phyloP scores from a whole-genome alignment of 2,329 filamentous ascomycete genomes.

The Calonectria pteridis region DNA sequence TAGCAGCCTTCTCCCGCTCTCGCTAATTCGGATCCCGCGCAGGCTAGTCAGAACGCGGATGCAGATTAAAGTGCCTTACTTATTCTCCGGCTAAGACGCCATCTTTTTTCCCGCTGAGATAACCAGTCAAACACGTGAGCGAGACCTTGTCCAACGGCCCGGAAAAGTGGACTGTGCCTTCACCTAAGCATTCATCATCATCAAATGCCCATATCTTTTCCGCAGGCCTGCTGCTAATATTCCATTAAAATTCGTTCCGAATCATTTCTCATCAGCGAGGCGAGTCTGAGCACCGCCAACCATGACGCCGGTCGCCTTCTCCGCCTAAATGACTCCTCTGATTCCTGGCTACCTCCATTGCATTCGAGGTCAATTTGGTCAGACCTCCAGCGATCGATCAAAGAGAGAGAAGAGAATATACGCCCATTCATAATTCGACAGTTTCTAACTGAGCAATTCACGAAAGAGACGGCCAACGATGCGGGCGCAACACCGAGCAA shows the following conservation, averaged over 20 bases:
- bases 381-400: too few species aligned
- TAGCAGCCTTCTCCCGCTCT: not conserved
- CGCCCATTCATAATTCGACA: not conserved
- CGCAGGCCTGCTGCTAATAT: not conserved
- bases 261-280: not conserved
- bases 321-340: not conserved
- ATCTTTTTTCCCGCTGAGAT: not conserved
- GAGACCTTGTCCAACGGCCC: not conserved
- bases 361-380: not conserved
- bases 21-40: not conserved
- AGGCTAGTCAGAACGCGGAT: not conserved
- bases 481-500: conserved; percentile 3
- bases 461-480: not conserved
- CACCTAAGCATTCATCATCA: not conserved
- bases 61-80: not conserved
- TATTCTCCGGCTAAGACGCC: not conserved
- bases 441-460: not conserved
- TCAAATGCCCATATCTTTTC: not conserved
- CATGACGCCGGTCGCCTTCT: not conserved
- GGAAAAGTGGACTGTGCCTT: not conserved
- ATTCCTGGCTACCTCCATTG: too few species aligned
- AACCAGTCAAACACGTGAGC: not conserved
- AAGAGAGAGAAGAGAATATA: not conserved
- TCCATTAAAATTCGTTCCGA: not conserved
- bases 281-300: not conserved